A percentile compares a stretch with the other conserved stretches of the same genome.
Conservation (phyloP, 2,329 filamentous ascomycete species). For the Metarhizium album region DNA sequence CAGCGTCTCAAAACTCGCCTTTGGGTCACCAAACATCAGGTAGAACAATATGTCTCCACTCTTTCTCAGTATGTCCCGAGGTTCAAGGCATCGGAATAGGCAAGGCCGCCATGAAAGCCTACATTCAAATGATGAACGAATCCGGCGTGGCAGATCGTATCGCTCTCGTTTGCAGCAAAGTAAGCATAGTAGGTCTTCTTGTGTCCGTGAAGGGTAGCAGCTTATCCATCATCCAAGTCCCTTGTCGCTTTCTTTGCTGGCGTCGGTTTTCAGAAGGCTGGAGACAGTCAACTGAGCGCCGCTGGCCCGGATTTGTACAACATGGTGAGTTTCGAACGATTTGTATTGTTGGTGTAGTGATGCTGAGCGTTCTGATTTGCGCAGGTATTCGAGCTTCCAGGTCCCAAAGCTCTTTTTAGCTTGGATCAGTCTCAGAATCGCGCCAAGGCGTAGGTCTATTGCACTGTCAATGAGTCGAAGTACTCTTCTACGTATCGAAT, state of each 20-base stretch:
- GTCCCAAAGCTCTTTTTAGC: neutral
- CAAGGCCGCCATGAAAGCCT: conserved; percentile 46
- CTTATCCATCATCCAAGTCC: conserved; percentile 29
- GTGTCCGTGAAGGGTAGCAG: neutral
- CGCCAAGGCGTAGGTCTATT: neutral
- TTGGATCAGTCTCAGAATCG: neutral
- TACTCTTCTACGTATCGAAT: neutral
- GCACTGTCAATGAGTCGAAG: neutral
- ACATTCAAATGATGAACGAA: conserved; percentile 55
- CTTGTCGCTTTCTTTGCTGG: conserved; percentile 65
- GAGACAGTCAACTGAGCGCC: conserved; percentile 59
- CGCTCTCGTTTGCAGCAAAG: conserved; percentile 60
- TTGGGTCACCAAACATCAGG: conserved; percentile 62
- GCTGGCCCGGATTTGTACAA: conserved; percentile 75
- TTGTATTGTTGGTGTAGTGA: neutral
- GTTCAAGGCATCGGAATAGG: conserved; percentile 67
- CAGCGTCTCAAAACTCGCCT: conserved; percentile 26
- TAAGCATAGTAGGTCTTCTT: neutral
- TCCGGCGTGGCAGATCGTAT: conserved; percentile 61
- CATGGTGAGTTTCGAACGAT: conserved; percentile 47
- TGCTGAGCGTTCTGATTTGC: neutral
- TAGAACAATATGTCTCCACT: conserved; percentile 70
- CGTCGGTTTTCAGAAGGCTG: conserved; percentile 61
- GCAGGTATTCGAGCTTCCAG: conserved; percentile 3
- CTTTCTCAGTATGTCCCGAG: conserved; percentile 65